Conservation (phyloP, 2,329 filamentous ascomycete genomes). For the Colletotrichum camelliae region DNA sequence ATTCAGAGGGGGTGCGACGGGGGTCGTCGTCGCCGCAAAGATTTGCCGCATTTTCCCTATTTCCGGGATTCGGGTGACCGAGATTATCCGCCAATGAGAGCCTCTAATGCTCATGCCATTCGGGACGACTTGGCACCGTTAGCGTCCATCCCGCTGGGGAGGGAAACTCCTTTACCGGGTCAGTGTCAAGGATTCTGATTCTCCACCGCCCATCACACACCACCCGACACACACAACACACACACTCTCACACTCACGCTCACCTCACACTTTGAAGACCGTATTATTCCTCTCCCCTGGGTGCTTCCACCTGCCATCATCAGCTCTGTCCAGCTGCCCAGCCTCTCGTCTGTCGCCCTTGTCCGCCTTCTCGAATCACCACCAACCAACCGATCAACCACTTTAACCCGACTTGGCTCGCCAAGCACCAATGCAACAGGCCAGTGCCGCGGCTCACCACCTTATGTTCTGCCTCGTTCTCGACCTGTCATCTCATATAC, state of each 20-base stretch:
- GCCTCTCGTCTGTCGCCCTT: neutral
- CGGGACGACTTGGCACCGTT: constrained; percentile 12
- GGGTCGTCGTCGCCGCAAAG: constrained; percentile 8
- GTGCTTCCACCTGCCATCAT: neutral
- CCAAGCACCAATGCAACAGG: neutral
- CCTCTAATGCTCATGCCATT: neutral
- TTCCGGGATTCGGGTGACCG: constrained; percentile 15
- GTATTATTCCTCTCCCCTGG: neutral
- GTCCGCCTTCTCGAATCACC: neutral
- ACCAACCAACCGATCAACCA: neutral
- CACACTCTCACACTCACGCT: neutral
- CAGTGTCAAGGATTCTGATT: neutral
- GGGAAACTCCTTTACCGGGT: neutral
- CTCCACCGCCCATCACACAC: neutral
- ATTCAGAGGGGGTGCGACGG: neutral
- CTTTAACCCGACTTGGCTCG: constrained; percentile 6
- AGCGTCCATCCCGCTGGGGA: constrained; percentile 4
- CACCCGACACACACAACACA: neutral
- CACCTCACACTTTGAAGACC: neutral
- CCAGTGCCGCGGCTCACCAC: neutral
- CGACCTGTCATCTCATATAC: neutral
- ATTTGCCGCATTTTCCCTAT: constrained; percentile 23
- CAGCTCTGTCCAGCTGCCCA: neutral
- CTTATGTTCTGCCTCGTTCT: neutral
- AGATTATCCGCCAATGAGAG: constrained; percentile 23